Percentiles rank a stretch among this genome's conserved stretches.
These are phyloP conservation scores for Cucumis melo DNA, from an alignment of 306 rosid species.

Conservation along the genomic window DNA sequence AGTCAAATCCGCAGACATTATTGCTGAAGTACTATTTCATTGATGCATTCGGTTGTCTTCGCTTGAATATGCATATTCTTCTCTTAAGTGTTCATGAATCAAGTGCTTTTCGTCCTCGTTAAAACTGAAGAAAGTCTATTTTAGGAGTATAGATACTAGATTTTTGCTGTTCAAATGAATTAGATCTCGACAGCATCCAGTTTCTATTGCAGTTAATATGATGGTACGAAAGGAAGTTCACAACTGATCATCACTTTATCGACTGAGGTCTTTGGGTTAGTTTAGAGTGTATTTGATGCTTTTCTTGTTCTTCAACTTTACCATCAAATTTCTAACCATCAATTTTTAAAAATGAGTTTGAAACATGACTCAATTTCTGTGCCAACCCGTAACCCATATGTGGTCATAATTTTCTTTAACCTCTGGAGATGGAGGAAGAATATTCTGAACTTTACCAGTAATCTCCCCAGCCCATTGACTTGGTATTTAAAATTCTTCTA, in stretches of 20 bases:
- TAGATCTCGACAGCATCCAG: neutral
- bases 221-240: neutral
- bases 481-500: neutral
- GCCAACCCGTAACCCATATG: neutral
- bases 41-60: neutral
- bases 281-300: neutral
- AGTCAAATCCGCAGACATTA: conserved; percentile 65
- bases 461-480: neutral
- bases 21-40: conserved; percentile 45
- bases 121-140: neutral
- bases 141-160: neutral
- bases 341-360: neutral
- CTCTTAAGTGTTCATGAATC: neutral
- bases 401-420: neutral
- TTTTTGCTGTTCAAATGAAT: neutral
- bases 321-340: neutral
- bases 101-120: neutral
- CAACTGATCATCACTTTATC: neutral
- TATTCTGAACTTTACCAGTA: neutral
- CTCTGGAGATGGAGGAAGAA: neutral
- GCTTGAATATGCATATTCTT: neutral
- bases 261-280: neutral
- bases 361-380: neutral
- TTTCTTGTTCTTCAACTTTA: neutral
- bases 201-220: neutral